Evolutionary conservation across 345 rosid genomes (phyloP), one percentile per base, ranked within the genome.

Genomic region (Populus alba): DNA sequence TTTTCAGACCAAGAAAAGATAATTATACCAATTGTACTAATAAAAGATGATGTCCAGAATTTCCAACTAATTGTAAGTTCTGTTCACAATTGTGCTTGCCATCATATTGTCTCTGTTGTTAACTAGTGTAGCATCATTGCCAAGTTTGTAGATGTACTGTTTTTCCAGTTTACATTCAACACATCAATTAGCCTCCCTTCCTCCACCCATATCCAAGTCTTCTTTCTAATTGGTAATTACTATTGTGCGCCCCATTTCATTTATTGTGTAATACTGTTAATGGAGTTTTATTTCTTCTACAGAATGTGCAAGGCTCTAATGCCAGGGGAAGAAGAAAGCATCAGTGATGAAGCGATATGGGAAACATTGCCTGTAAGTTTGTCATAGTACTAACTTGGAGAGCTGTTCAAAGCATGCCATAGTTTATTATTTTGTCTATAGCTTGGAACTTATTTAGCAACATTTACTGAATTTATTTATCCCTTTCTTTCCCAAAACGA

Each of bases 221-320:
- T 29, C 33, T 73, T 67, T 43, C 33, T 17, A 41, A 51, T 6
- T 13, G 51, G 27, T 47, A 71, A 71, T 51, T 20, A 29, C 20
- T 66, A 45, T 12, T 23, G 27, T 43, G 47, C 4, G 15, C 15
- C 1, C 68, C 37, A 47, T 70, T 70, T 43, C n/a, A 45, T 43
- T 47, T 53, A 2, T 23, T 73, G 18, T 23, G 20, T 23, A 43
- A 67, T 43, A 23, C 15, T 72, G 57, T 43, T 69, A 41, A 63
- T 65, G 70, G 78, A 78, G 41, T 72, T 65, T 29, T 13, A 16
- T 85, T 80, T 78, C 63, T 55, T 80, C 49, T 75, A 75, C 86
- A 95, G 99, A 81, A 95, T 95, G 98, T 95, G 99, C 71, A 92
- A 90, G 85, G 96, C 96, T 80, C 83, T 95, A 77, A 92, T 93